Conservation (phyloP, 495 filamentous ascomycete genomes). For the Monascus purpureus region DNA sequence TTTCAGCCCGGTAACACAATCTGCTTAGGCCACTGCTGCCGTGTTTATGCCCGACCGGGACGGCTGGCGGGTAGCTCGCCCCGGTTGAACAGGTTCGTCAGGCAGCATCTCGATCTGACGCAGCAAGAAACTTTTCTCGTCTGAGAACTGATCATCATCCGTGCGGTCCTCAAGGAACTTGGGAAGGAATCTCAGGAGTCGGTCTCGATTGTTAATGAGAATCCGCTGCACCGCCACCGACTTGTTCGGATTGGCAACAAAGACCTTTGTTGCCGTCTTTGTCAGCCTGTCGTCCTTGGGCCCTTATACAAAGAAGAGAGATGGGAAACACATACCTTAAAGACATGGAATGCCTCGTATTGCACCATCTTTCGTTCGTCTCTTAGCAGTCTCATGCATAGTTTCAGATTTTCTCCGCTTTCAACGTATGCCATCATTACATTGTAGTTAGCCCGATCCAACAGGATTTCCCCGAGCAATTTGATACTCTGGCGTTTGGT, state of each 20-base stretch:
- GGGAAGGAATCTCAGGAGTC: conserved; percentile 73
- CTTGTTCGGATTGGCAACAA: conserved; percentile 96
- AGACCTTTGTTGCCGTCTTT: conserved; percentile 45
- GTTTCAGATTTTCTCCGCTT: conserved; percentile 85
- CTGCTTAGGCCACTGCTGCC: conserved; percentile 10
- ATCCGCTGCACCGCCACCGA: conserved; percentile 88
- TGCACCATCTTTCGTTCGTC: conserved; percentile 98
- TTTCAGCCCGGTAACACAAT: too few species aligned
- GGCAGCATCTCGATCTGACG: conserved; percentile 82
- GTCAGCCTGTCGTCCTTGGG: conserved; percentile 9
- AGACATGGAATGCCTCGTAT: conserved; percentile 98
- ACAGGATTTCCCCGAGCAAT: conserved; percentile 82
- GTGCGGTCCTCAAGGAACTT: conserved; percentile 89
- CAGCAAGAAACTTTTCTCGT: conserved; percentile 92
- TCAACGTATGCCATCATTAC: conserved; percentile 98
- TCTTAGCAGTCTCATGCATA: conserved; percentile 90
- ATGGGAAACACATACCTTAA: conserved; percentile 50
- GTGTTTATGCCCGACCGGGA: conserved; percentile 22
- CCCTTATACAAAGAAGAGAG: background rate
- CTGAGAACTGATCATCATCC: conserved; percentile 96
- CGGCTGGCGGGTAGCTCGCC: conserved; percentile 16
- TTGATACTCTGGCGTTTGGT: conserved; percentile 98
- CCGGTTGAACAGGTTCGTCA: conserved; percentile 43
- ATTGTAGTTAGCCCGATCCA: conserved; percentile 91
- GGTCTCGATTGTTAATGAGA: conserved; percentile 86